A percentile compares a stretch with the other conserved stretches of the same genome.
phyloP scores from a whole-genome alignment of 2,329 filamentous ascomycete genomes.

The Colletotrichum camelliae region DNA sequence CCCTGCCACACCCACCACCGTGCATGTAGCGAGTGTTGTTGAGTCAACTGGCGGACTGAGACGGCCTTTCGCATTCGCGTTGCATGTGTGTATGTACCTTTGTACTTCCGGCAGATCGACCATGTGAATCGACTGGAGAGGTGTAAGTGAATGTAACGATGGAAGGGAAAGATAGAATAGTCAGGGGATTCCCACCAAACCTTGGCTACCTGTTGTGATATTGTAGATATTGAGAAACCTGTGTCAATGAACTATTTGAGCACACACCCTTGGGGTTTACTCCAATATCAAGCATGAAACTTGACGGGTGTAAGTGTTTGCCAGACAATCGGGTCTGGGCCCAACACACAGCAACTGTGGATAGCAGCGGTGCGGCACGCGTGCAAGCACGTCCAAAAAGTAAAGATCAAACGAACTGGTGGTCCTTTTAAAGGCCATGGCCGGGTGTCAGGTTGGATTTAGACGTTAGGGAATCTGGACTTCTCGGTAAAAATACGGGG shows the following conservation, averaged over 20 bases:
- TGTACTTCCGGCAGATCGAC: not conserved
- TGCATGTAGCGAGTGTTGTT: not conserved
- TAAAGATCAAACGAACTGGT: not conserved
- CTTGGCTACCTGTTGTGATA: not conserved
- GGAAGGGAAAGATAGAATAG: not conserved
- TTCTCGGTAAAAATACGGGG: conserved; percentile 13
- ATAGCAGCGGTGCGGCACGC: not conserved
- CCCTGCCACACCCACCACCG: not conserved
- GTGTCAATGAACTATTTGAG: not conserved
- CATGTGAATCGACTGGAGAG: not conserved
- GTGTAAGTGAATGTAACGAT: not conserved
- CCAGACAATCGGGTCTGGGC: not conserved
- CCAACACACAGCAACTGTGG: not conserved
- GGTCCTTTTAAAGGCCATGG: not conserved
- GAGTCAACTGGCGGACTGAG: not conserved
- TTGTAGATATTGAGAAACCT: not conserved
- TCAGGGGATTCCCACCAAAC: not conserved
- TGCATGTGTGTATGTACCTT: not conserved
- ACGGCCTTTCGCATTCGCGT: not conserved
- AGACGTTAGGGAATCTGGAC: conserved; percentile 15
- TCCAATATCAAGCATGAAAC: not conserved
- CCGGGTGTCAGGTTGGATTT: not conserved
- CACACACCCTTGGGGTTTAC: not conserved
- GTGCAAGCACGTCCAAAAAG: not conserved
- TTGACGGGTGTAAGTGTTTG: not conserved